These are phyloP conservation scores for Euphrasia arctica DNA, from an alignment of 305 asterid species.

Conservation along the genomic window DNA sequence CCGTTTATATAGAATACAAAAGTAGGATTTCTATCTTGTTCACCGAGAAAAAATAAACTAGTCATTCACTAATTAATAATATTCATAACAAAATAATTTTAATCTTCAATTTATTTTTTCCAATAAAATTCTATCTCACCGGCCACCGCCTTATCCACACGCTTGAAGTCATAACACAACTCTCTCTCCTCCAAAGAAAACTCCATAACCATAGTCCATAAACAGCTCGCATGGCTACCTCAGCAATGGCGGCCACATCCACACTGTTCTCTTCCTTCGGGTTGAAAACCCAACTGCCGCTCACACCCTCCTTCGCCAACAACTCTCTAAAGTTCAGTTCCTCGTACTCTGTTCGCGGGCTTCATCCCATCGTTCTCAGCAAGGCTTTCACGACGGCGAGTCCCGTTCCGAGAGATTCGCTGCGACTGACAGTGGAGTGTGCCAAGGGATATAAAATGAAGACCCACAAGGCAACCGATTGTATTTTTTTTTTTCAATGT, in stretches of 20 bases:
- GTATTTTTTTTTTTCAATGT: neutral
- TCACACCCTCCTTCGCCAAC: conserved; percentile 30
- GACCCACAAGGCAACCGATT: conserved; percentile 74
- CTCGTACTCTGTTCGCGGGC: conserved; percentile 42
- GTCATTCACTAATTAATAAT: too few species aligned
- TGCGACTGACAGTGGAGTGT: conserved; percentile 40
- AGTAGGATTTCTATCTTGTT: too few species aligned
- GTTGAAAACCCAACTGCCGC: conserved; percentile 26
- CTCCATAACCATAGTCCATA: neutral
- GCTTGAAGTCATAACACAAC: too few species aligned
- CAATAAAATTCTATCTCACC: too few species aligned
- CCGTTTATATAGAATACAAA: too few species aligned
- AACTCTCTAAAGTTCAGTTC: conserved; percentile 50
- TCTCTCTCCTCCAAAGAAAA: neutral
- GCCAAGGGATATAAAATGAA: conserved; percentile 91
- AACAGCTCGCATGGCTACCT: conserved; percentile 26
- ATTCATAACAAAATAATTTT: too few species aligned
- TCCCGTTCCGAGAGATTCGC: conserved; percentile 28
- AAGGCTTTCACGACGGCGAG: conserved; percentile 19
- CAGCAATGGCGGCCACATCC: conserved; percentile 35
- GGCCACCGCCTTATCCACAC: too few species aligned
- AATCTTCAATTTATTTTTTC: too few species aligned
- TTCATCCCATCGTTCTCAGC: conserved; percentile 45
- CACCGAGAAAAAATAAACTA: too few species aligned
- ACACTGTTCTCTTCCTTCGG: conserved; percentile 31